These are phyloP conservation scores for Colletotrichum truncatum DNA, from an alignment of 2,329 filamentous ascomycete species.

Conservation along the genomic window DNA sequence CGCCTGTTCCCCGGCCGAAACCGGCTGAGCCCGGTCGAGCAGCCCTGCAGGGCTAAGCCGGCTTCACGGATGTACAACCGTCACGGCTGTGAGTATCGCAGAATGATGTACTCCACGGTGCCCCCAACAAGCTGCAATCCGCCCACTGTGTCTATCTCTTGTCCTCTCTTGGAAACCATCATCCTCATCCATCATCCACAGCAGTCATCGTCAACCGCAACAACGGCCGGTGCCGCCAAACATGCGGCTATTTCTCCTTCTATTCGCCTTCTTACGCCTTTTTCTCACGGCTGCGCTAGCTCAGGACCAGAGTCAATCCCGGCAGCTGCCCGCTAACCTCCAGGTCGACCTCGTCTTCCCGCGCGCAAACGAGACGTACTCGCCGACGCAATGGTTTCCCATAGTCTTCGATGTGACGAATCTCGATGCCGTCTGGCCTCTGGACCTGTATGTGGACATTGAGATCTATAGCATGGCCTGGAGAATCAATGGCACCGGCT, in stretches of 20 bases:
- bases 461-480: neutral
- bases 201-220: neutral
- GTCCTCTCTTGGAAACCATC: neutral
- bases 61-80: neutral
- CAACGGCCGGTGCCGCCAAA: neutral
- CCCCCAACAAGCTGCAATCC: neutral
- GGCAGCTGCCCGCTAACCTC: neutral
- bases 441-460: neutral
- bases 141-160: neutral
- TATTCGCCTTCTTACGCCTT: neutral
- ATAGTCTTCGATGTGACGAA: constrained; percentile 38
- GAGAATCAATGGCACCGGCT: neutral
- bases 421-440: constrained; percentile 13
- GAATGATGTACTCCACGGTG: neutral
- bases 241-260: neutral
- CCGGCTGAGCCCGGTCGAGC: neutral
- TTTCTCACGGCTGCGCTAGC: neutral
- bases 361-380: constrained; percentile 37
- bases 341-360: constrained; percentile 37
- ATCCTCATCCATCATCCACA: neutral
- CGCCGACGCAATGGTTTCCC: constrained; percentile 33
- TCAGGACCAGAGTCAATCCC: neutral
- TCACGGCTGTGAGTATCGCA: no score
- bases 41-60: neutral
- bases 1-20: no score